phyloP scores from a whole-genome alignment of 2,329 filamentous ascomycete genomes.

The Botryosphaeria dothidea region DNA sequence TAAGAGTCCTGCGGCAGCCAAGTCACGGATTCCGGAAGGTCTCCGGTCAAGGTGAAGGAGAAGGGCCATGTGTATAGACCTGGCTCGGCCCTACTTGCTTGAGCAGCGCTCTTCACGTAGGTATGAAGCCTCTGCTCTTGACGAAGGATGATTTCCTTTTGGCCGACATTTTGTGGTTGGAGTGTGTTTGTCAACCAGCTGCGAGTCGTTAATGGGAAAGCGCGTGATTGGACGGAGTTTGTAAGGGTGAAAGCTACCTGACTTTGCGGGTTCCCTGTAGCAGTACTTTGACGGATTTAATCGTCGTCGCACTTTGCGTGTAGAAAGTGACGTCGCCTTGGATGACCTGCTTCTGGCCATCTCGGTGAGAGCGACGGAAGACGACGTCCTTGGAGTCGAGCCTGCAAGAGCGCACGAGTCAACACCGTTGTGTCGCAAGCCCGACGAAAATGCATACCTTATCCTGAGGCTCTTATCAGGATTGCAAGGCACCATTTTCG shows the following conservation, averaged over 20 bases:
- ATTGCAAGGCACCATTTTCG: neutral
- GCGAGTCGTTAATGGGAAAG: neutral
- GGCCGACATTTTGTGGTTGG: neutral
- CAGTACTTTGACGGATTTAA: neutral
- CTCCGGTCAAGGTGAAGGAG: neutral
- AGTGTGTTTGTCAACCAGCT: conserved; percentile 1
- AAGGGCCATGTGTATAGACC: neutral
- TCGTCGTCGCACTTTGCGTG: neutral
- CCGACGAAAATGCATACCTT: neutral
- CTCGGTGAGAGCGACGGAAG: neutral
- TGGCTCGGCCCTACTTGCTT: neutral
- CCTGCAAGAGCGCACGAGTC: neutral
- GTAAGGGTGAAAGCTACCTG: neutral
- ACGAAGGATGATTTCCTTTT: neutral
- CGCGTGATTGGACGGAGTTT: neutral
- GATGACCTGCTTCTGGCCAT: neutral
- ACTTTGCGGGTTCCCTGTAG: neutral
- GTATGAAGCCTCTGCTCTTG: neutral
- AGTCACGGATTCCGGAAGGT: neutral
- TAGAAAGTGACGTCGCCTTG: neutral
- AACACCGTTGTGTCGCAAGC: neutral
- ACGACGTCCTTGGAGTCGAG: neutral
- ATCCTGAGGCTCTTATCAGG: neutral
- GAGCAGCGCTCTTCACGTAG: neutral
- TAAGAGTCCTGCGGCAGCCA: neutral